Evolutionary conservation across 1,284 basidiomycete genomes (phyloP).

Genomic region (Schizopora paradoxa): DNA sequence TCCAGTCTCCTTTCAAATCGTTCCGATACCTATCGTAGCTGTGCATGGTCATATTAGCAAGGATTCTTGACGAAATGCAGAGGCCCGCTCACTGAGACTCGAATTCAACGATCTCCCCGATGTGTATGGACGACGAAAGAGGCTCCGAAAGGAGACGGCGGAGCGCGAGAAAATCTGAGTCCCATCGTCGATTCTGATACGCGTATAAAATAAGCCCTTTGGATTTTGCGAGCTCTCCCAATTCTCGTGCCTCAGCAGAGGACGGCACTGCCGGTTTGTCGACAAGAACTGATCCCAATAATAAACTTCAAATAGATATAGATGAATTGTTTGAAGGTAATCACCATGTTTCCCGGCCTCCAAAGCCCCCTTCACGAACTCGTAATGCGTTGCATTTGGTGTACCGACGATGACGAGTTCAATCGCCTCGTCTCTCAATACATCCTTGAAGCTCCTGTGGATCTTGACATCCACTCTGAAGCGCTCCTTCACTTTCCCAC

Average conservation of each 20-base stretch:
- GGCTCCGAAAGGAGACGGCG: constrained; percentile 58
- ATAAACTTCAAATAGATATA: constrained; percentile 1
- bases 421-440: constrained; percentile 53
- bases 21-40: constrained; percentile 78
- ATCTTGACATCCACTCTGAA: constrained; percentile 58
- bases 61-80: not conserved
- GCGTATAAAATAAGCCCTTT: constrained; percentile 68
- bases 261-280: constrained; percentile 82
- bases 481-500: constrained; percentile 57
- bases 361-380: constrained; percentile 58
- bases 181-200: constrained; percentile 82
- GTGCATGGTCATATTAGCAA: constrained; percentile 2
- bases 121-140: constrained; percentile 40
- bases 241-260: constrained; percentile 57
- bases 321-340: constrained; percentile 19
- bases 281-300: constrained; percentile 68
- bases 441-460: constrained; percentile 49
- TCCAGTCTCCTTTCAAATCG: constrained; percentile 65
- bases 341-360: constrained; percentile 75
- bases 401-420: constrained; percentile 72
- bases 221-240: constrained; percentile 58
- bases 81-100: constrained; percentile 58
- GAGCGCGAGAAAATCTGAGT: constrained; percentile 78
- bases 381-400: constrained; percentile 77
- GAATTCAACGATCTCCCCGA: constrained; percentile 69